Conservation (phyloP, 345 rosid species). For the Eucalyptus pauciflora region DNA sequence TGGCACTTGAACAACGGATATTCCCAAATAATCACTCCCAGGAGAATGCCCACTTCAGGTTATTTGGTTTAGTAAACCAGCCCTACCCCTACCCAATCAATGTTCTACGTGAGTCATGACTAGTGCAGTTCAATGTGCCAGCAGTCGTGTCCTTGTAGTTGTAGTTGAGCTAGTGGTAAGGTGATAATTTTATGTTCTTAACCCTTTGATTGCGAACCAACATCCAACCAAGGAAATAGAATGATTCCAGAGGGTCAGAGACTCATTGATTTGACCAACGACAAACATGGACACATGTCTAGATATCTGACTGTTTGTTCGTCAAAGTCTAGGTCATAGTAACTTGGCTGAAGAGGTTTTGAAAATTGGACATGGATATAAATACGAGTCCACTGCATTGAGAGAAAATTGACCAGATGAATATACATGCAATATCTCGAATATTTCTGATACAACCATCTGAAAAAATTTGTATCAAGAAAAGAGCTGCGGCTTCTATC, state of each 20-base stretch:
- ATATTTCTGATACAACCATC: not conserved
- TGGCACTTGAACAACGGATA: not conserved
- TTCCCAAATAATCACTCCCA: not conserved
- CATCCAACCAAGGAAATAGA: not conserved
- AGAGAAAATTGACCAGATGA: not conserved
- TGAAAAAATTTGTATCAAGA: not conserved
- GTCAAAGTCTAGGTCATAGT: not conserved
- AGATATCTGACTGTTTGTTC: not conserved
- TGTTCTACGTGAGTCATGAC: not conserved
- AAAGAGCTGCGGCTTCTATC: not conserved
- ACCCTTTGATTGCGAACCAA: not conserved
- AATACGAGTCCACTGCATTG: not conserved
- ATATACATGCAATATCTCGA: not conserved
- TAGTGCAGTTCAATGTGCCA: not conserved
- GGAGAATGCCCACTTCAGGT: not conserved
- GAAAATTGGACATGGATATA: not conserved
- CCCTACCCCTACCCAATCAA: not conserved
- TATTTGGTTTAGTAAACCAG: not conserved
- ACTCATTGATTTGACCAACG: not conserved
- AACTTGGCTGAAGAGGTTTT: not conserved
- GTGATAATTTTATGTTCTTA: not conserved
- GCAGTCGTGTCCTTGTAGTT: not conserved
- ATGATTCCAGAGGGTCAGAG: not conserved
- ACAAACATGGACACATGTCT: not conserved
- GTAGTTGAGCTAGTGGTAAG: not conserved